Evolutionary conservation across 2,329 filamentous ascomycete species (phyloP), one percentile per base, ranked within the genome.

Genomic region (Coccinonectria pachysandricola): DNA sequence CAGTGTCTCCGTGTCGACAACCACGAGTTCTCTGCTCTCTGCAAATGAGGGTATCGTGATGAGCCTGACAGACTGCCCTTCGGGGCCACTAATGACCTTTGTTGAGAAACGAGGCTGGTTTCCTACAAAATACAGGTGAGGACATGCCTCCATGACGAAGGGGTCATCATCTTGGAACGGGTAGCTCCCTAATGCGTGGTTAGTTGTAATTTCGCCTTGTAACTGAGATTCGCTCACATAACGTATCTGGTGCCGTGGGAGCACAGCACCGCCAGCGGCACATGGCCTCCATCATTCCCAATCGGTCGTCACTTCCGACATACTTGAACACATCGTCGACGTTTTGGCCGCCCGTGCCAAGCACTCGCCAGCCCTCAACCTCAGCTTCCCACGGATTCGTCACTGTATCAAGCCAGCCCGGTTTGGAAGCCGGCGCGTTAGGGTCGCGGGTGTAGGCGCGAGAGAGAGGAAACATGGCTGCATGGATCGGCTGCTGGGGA

Each of bases 141-240:
- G 91, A 36, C 84, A 93, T 11, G 75, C 62, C 37, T 78, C 73
- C 45, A 98, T 67, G 21, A 96, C 79, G 48, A 96, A 92, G 1
- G 84, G 86, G 48, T 98, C 92, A 25, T 85, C 72, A 11, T 91
- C 82, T 55, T 96, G 87, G 56, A 94, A 98, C 1, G 91, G 91
- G 49, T 96, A 98, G 48, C 82, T 87, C 83, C 84, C 84, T 87
- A n/a, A n/a, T n/a, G n/a, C n/a, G n/a, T n/a, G n/a, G n/a, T n/a
- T n/a, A n/a, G n/a, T n/a, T n/a, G n/a, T n/a, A n/a, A n/a, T n/a
- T n/a, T n/a, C n/a, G n/a, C n/a, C n/a, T n/a, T n/a, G n/a, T n/a
- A n/a, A n/a, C n/a, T n/a, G n/a, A n/a, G n/a, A n/a, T n/a, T n/a
- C n/a, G 63, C 81, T 65, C 65, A 88, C 86, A 94, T 21, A 98